Conservation (phyloP, 345 rosid genomes). For the Lumnitzera littorea region DNA sequence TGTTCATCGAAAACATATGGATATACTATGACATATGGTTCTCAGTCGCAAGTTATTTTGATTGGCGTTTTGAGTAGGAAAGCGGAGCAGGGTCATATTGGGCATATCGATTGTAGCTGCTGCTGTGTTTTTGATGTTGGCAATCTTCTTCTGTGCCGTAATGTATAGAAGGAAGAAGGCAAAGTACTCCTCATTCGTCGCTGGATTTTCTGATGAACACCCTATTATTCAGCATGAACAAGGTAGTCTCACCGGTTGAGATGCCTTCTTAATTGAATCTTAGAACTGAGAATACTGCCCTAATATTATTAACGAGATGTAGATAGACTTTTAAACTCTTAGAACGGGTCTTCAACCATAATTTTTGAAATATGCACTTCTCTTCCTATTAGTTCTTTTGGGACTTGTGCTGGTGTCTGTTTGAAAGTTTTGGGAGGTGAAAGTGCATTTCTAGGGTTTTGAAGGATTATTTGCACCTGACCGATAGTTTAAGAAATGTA, state of each 20-base stretch:
- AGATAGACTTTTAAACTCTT: too few relatives aligned
- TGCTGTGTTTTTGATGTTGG: slow-evolving; percentile 13
- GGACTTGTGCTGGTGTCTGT: too few relatives aligned
- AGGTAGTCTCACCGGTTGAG: slow-evolving; percentile 11
- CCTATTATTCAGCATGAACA: slow-evolving; percentile 4
- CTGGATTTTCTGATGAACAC: slow-evolving; percentile 17
- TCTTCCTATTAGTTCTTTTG: too few relatives aligned
- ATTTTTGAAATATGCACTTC: too few relatives aligned
- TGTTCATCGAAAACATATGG: not conserved
- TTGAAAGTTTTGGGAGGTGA: too few relatives aligned
- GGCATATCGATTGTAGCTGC: slow-evolving; percentile 36
- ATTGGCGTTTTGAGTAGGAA: slow-evolving; percentile 28
- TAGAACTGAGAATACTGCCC: not conserved
- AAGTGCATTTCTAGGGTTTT: too few relatives aligned
- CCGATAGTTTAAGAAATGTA: too few relatives aligned
- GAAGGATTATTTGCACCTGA: too few relatives aligned
- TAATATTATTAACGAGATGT: too few relatives aligned
- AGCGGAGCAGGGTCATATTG: slow-evolving; percentile 19
- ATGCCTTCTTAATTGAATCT: too few relatives aligned
- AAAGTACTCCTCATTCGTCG: slow-evolving; percentile 11
- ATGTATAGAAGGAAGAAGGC: slow-evolving; percentile 22
- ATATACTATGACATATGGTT: not conserved
- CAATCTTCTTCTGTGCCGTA: slow-evolving; percentile 11
- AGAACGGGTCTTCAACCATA: too few relatives aligned
- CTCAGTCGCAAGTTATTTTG: slow-evolving; percentile 6